A percentile compares a stretch with the other conserved stretches of the same genome.
Evolutionary conservation across 2,329 filamentous ascomycete genomes (phyloP).

Genomic region (Arthrobotrys pseudoclavata): DNA sequence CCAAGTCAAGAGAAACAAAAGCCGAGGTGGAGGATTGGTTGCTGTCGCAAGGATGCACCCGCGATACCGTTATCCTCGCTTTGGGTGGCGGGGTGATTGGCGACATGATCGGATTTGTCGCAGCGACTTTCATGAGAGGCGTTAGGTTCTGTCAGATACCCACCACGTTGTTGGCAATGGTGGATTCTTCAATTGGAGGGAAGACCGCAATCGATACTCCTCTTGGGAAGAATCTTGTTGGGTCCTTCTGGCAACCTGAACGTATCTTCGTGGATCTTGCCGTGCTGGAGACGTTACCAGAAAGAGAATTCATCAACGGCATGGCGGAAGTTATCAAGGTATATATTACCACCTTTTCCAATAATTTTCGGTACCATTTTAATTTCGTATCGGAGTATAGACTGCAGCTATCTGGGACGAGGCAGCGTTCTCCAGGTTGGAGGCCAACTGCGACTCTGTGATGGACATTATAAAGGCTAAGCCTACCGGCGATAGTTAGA

Average conservation of each 20-base stretch:
- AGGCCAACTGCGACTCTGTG: slow-evolving; percentile 83
- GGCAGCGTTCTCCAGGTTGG: slow-evolving; percentile 84
- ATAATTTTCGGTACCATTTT: background rate
- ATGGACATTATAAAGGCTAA: slow-evolving; percentile 78
- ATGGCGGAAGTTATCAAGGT: slow-evolving; percentile 97
- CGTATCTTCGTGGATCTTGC: slow-evolving; percentile 94
- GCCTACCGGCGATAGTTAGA: slow-evolving; percentile 67
- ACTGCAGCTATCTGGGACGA: slow-evolving; percentile 97
- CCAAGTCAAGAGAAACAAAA: slow-evolving; percentile 93
- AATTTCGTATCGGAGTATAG: slow-evolving; percentile 65
- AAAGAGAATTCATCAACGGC: slow-evolving; percentile 95
- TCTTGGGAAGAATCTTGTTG: slow-evolving; percentile 94
- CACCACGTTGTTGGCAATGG: slow-evolving; percentile 94
- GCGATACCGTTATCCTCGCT: slow-evolving; percentile 94
- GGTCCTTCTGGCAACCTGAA: slow-evolving; percentile 95
- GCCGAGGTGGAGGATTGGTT: slow-evolving; percentile 98
- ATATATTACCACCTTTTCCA: slow-evolving; percentile 30
- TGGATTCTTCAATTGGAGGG: slow-evolving; percentile 97
- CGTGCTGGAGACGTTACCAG: slow-evolving; percentile 90
- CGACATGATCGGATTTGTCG: slow-evolving; percentile 97
- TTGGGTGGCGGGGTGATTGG: slow-evolving; percentile 97
- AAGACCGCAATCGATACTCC: slow-evolving; percentile 99
- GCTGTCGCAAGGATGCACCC: slow-evolving; percentile 88
- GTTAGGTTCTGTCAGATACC: slow-evolving; percentile 97
- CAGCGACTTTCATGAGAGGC: slow-evolving; percentile 98